Evolutionary conservation across 148 eudicot genomes (phyloP), one percentile per base, ranked within the genome.

Genomic region (Arctostaphylos glauca): DNA sequence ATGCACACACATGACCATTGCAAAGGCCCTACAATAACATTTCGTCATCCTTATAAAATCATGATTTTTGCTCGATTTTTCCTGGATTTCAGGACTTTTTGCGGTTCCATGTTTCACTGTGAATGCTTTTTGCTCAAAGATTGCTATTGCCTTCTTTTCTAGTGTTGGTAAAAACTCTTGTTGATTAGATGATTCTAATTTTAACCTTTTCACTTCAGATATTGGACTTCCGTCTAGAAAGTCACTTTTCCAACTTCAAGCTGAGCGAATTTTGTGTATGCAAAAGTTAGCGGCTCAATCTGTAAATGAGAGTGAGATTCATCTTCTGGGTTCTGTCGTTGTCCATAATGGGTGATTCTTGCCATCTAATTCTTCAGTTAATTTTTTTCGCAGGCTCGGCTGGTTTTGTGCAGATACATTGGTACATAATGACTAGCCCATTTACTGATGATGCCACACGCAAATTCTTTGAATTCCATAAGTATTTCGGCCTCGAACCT

Each of bases 341-440:
- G 54, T 10, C 6, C 64, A 48, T 38, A 43, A 1, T 59, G 71
- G 38, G 79, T 62, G 76, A 70, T 4, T 25, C 59, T 67, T 50
- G 43, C 77, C 50, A 38, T 84, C 77, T 88, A 67, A 87, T 89
- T 79, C 71, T 78, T 78, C 80, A 78, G 76, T 66, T 58, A 73
- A 56, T 71, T 76, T 49, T 54, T 54, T 68, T 74, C 84, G 84
- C 90, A 96, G 99, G 92, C 56, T 90, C 93, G 6, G 79, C 84
- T 77, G 74, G 80, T 76, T 56, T 87, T 71, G 83, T 84, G 18
- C 96, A 90, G 56, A 92, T 96, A 82, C 96, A 89, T 87, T 96
- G 99, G 99, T 96, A 96, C 87, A 93, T 96, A 88, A 96, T 96
- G 99, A 96, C 99, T 66, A 96, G 99, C 86, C 98, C 99, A 70